Conservation (phyloP, 164 flowering plant species). For the Magnolia kwangsiensis region DNA sequence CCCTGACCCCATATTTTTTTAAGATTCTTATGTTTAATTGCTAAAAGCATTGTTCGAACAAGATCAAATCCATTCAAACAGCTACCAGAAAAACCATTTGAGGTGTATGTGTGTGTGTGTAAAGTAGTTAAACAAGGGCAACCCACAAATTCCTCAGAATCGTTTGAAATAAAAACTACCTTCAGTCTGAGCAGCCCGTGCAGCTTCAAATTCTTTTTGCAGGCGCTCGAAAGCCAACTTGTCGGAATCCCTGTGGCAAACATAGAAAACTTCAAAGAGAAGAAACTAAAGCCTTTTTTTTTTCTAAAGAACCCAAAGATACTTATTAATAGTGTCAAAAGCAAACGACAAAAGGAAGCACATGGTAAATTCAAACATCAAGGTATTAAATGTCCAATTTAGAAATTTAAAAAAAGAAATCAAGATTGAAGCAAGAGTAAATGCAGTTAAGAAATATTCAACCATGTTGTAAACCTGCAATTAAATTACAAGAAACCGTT, state of each 20-base stretch:
- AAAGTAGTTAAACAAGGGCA: background rate
- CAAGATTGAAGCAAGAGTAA: too few species aligned
- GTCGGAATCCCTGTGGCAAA: constrained; percentile 74
- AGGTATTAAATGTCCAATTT: too few species aligned
- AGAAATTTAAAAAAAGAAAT: too few species aligned
- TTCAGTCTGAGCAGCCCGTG: constrained; percentile 83
- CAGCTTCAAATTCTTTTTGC: constrained; percentile 91
- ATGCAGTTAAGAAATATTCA: too few species aligned
- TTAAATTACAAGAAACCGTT: too few species aligned
- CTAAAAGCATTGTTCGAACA: background rate
- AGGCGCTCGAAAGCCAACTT: constrained; percentile 81
- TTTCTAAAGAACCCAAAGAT: background rate
- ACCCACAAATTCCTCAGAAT: background rate
- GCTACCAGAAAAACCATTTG: background rate
- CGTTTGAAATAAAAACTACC: constrained; percentile 35
- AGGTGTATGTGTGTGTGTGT: background rate
- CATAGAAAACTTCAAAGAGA: constrained; percentile 1
- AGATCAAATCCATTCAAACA: constrained; percentile 2
- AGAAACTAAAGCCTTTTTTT: background rate
- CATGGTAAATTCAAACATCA: too few species aligned
- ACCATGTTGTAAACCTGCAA: too few species aligned
- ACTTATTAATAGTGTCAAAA: background rate
- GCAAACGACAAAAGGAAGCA: background rate
- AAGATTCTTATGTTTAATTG: background rate
- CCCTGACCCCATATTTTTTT: background rate